Conservation (phyloP, 495 filamentous ascomycete genomes). For the Penicillium tannophilum region DNA sequence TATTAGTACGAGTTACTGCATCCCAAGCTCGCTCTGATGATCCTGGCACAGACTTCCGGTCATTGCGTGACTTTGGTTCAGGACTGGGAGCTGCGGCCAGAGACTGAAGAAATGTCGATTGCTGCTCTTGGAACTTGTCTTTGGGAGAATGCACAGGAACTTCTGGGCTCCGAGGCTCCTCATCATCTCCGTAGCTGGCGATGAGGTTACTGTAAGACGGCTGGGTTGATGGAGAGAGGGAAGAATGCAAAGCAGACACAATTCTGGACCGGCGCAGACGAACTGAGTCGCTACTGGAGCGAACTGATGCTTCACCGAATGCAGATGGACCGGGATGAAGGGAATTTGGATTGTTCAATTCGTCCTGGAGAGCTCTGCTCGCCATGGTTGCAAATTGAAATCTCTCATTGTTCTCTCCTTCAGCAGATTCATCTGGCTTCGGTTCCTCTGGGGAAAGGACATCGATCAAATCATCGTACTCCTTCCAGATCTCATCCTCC, state of each 20-base stretch:
- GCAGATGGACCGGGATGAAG: constrained; percentile 16
- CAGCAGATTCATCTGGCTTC: constrained; percentile 12
- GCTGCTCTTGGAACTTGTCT: constrained; percentile 25
- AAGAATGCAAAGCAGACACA: constrained; percentile 43
- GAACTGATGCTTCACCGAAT: constrained; percentile 27
- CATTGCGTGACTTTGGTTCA: constrained; percentile 35
- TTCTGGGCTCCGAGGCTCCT: constrained; percentile 12
- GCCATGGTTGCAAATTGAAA: constrained; percentile 46
- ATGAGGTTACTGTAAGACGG: constrained; percentile 44
- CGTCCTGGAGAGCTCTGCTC: constrained; percentile 45
- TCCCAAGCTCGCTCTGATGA: constrained; percentile 59
- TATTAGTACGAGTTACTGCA: constrained; percentile 73
- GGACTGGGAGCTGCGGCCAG: constrained; percentile 31
- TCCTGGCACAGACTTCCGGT: constrained; percentile 45
- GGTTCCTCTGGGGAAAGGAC: constrained; percentile 56
- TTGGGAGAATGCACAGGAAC: constrained; percentile 7
- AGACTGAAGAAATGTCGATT: constrained; percentile 34
- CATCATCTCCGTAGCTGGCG: constrained; percentile 32
- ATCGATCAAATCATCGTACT: constrained; percentile 89
- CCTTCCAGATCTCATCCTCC: constrained; percentile 92
- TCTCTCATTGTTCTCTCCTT: constrained; percentile 25
- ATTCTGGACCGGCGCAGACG: constrained; percentile 46
- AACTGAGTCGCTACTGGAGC: constrained; percentile 37
- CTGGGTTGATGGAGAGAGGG: constrained; percentile 42
- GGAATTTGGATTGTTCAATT: constrained; percentile 27